Base-by-base conservation (phyloP, 805 yeast species). In the Sporopachydermia lactativora region DNA sequence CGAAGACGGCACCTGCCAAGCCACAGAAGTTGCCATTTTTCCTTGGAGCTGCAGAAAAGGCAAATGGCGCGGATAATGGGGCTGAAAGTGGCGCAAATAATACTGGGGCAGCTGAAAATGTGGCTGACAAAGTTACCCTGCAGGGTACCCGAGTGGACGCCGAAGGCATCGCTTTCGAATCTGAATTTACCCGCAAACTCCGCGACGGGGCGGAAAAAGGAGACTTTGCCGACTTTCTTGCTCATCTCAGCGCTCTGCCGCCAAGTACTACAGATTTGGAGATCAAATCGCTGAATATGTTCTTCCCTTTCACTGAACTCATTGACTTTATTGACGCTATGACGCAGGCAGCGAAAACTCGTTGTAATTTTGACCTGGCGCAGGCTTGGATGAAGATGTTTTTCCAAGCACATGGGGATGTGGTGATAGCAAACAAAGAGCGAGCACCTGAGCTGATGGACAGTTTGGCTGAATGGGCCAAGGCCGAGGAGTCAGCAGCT, bases 231-330 rank as follows among this genome's bases (percentile, higher is more conserved):
- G 61, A 52, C 13, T 79, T 89, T 52, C 64, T 85, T 43, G 52
- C 55, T 1, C 71, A 64, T 50, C 55, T 92, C 19, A 63, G 75
- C 5, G 52, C 55, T 2, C 68, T 83, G 31, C 68, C 95, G 0
- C 95, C 96, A 3, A 68, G 95, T 1, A 60, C 71, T 2, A 68
- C 85, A 17, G 97, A 92, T 55, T 58, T 92, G 43, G 99, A 92
- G 58, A 75, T 92, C 43, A 75, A 94, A 51, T 80, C 96, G 2
- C 58, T 92, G 46, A 71, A 75, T 48, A 46, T 57, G 0, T 24
- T 24, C 31, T n/a, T 8, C n/a, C 56, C 79, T 2, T 61, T 68
- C 39, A 75, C 78, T 15, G 96, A 89, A 60, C 56, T 86, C 49
- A 54, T 69, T 1, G 57, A 64, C 45, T 85, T 89, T 48, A 64